These are phyloP conservation scores for Ceratocystis albifundus DNA, from an alignment of 2,329 filamentous ascomycete genomes.

Conservation along the genomic window DNA sequence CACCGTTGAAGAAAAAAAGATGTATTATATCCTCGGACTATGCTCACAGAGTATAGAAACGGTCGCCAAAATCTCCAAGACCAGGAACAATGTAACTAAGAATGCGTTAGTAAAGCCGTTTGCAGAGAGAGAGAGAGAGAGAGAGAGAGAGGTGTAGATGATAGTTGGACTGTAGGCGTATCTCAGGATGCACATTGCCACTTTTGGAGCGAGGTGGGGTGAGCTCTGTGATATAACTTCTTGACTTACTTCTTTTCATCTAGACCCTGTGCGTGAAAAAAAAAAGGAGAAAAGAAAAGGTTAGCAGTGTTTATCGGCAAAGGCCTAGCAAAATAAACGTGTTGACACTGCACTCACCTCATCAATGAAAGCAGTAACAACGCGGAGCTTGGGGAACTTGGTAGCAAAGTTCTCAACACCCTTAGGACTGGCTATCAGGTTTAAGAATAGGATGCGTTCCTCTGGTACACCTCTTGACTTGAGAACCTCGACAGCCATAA, in stretches of 20 bases:
- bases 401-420: conserved; percentile 81
- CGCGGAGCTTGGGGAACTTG: conserved; percentile 76
- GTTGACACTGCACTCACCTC: conserved; percentile 39
- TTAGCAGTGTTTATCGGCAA: background rate
- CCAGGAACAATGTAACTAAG: conserved; percentile 93
- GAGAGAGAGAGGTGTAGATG: too few relatives aligned
- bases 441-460: conserved; percentile 89
- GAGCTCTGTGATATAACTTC: background rate
- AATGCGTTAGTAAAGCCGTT: conserved; percentile 9
- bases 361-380: conserved; percentile 94
- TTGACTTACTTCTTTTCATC: conserved; percentile 82
- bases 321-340: background rate
- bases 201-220: background rate
- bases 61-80: conserved; percentile 87
- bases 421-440: conserved; percentile 92
- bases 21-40: background rate
- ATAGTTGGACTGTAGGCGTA: background rate
- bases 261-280: conserved; percentile 47
- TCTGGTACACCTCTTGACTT: conserved; percentile 85
- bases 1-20: too few relatives aligned
- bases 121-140: too few relatives aligned
- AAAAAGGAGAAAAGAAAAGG: background rate
- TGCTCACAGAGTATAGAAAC: conserved; percentile 61
- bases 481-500: conserved; percentile 91
- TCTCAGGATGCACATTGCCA: background rate